Evolutionary conservation across 306 rosid genomes (phyloP), one percentile per base, ranked within the genome.

Genomic region (Cucumis hystrix): DNA sequence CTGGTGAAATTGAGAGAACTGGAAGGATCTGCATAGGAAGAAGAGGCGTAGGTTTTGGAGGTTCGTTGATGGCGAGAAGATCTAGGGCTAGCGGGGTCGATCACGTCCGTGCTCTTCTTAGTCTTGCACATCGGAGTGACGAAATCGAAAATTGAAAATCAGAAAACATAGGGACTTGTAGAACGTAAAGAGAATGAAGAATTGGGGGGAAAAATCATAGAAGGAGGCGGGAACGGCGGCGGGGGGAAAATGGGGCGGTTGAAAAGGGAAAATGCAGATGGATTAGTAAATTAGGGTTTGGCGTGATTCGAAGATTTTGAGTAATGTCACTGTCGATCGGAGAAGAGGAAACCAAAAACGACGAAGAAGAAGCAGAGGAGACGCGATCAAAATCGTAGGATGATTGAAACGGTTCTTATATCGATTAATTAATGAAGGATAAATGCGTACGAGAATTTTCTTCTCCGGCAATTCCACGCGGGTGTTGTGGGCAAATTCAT

Each of bases 51-150:
- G 77, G 82, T n/a, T 49, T 80, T 78, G 7, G 82, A 65, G 6
- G 79, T 37, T 58, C 82, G 81, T 8, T 47, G 43, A 3, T 30
- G 30, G 54, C 77, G 77, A 57, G 37, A 65, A 7, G 75, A 43
- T 21, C 66, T 49, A 15, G 74, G 73, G 54, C 75, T 80, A 69
- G 28, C 75, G 67, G 96, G 90, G 77, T 83, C 83, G 13, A 86
- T 77, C 37, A 79, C 97, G 66, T 74, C 78, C 60, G 88, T 82
- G 88, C 90, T 88, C 14, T 79, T 86, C 83, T 86, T 96, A 13
- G 91, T 28, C 18, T 56, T 75, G 96, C 96, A 96, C 99, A 96
- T 95, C 28, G 81, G 76, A 35, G 5, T 2, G 76, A 35, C 33
- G 15, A 39, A 12, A 71, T 49, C 23, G 5, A 16, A 25, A 51